Conservation (phyloP, 257 asterid species). For the Gentiana macrophylla region DNA sequence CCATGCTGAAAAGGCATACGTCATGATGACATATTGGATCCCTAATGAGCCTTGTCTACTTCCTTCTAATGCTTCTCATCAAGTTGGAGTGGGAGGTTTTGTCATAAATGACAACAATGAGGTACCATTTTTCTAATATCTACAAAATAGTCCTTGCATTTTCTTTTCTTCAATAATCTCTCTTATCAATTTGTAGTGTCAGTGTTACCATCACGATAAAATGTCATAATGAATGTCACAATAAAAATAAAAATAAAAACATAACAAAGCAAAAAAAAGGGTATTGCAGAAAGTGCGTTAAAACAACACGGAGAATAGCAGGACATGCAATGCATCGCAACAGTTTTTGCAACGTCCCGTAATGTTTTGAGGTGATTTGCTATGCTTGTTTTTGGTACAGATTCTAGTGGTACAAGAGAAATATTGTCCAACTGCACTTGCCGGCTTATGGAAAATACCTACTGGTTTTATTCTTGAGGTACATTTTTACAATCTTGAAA, state of each 20-base stretch:
- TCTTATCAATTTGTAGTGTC: no score
- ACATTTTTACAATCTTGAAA: conserved; percentile 4
- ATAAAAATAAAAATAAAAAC: no score
- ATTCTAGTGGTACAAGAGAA: conserved; percentile 79
- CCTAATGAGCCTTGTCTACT: conserved; percentile 66
- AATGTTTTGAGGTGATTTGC: not conserved
- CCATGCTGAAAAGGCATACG: conserved; percentile 67
- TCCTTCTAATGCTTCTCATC: conserved; percentile 89
- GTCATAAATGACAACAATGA: conserved; percentile 59
- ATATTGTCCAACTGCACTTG: conserved; percentile 35
- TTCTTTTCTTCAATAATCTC: no score
- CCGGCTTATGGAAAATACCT: conserved; percentile 79
- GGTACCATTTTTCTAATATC: conserved; percentile 18
- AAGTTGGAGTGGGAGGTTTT: conserved; percentile 81
- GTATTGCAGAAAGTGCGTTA: no score
- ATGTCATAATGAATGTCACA: no score
- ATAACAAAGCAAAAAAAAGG: no score
- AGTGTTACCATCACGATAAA: no score
- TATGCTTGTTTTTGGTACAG: conserved; percentile 17
- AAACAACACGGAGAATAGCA: no score
- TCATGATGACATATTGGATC: conserved; percentile 88
- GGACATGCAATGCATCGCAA: no score
- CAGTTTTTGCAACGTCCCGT: no score
- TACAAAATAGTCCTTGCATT: no score
- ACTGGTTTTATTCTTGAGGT: conserved; percentile 85